Base-by-base conservation (phyloP, 1,284 basidiomycete species). In the Vanrija sp. region DNA sequence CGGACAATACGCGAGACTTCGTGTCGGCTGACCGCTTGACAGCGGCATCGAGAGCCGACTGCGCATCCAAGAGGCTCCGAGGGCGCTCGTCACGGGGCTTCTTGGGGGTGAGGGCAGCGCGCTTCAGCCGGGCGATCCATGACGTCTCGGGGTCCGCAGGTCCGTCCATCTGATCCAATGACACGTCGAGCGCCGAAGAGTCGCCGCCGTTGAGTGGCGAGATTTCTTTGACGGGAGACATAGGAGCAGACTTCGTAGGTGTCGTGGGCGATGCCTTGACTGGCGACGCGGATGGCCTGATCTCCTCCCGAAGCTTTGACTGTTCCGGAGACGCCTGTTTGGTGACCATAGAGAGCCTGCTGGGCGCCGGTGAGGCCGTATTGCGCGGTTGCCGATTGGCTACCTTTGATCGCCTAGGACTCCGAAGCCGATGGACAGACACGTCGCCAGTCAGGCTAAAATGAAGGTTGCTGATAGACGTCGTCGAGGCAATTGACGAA, bases 391-490 rank as follows among this genome's bases (percentile, higher is more conserved):
- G 40, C n/a, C 19, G 23, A 6, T 6, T 14, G 28, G 28, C 8
- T 15, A 16, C 12, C 26, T n/a, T 44, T 19, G 51, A 40, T 5
- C 38, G 45, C 34, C 45, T 51, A 0, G 50, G 50, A 14, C 65
- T 16, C 38, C 53, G 63, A 25, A 72, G 42, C 3, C 65, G 61
- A 56, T 68, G 63, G 2, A 68, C 52, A 12, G 62, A 63, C 2
- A 63, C 62, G 3, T 65, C 64, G n/a, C 46, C 56, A 3, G 42
- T 47, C 46, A 34, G 40, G 48, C 28, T 49, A 7, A n/a, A 21
- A 25, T 45, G 44, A 5, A 45, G 5, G 26, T 38, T 28, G 51
- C 51, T 26, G 9, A 34, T 34, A 15, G 34, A 34, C 34, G 34
- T 34, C 34, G 34, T 34, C 12, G 34, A 34, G 14, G 34, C 12